Conservation (phyloP, 2,329 filamentous ascomycete genomes). For the Epichloe gansuensis region DNA sequence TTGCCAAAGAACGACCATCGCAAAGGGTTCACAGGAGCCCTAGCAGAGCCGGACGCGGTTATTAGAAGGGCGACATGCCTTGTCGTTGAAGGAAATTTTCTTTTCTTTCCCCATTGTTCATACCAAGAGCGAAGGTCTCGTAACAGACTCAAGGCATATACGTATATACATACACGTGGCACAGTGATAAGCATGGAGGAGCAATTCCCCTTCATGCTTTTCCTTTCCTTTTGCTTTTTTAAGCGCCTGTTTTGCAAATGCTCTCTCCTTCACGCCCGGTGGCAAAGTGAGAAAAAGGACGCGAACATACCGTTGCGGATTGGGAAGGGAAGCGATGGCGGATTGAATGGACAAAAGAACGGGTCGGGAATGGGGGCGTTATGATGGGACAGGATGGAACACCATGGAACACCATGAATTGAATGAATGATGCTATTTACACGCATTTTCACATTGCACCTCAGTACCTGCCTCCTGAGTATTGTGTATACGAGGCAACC, state of each 20-base stretch:
- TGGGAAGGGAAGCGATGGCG: neutral
- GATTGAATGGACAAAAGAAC: neutral
- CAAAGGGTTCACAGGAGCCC: slow-evolving; percentile 15
- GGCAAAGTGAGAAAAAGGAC: neutral
- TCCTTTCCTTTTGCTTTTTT: neutral
- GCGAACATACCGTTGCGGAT: neutral
- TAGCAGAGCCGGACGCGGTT: slow-evolving; percentile 10
- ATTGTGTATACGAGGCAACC: neutral
- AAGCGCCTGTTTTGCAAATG: no score
- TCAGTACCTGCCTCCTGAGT: neutral
- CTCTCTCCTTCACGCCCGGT: neutral
- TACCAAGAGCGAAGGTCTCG: neutral
- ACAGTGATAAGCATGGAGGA: no score
- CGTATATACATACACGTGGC: neutral
- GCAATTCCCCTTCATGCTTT: neutral
- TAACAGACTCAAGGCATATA: neutral
- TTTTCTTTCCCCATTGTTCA: neutral
- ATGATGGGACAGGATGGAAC: neutral
- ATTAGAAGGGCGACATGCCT: neutral
- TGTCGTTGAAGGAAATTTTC: neutral
- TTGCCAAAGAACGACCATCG: slow-evolving; percentile 30
- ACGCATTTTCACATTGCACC: neutral
- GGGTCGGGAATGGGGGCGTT: neutral
- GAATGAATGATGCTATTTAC: neutral
- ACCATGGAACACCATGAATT: neutral